Conservation (phyloP, 805 yeast species). For the Isabelozyma gotoi region DNA sequence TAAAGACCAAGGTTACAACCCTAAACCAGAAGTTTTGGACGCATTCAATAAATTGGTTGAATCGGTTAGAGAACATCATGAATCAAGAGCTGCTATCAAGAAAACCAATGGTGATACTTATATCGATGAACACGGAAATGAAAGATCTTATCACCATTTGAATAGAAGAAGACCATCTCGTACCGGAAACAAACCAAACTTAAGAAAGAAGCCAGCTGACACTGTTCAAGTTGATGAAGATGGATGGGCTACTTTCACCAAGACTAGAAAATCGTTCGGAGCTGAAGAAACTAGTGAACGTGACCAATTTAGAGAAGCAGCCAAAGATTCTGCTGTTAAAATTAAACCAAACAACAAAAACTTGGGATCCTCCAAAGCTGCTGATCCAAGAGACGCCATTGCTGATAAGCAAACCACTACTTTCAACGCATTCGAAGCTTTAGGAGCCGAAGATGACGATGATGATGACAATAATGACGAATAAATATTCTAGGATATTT, state of each 20-base stretch:
- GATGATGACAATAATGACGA: conserved; percentile 12
- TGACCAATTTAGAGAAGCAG: conserved; percentile 43
- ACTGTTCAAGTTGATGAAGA: conserved; percentile 65
- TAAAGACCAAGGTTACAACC: conserved; percentile 56
- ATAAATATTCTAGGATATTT: conserved; percentile 1
- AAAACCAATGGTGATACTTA: conserved; percentile 42
- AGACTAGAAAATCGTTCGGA: conserved; percentile 49
- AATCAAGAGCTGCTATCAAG: conserved; percentile 19
- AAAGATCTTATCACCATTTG: conserved; percentile 45
- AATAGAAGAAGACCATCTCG: conserved; percentile 65
- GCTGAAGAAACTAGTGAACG: conserved; percentile 50
- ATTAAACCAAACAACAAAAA: conserved; percentile 73
- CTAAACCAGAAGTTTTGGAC: conserved; percentile 62
- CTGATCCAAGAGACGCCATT: conserved; percentile 67
- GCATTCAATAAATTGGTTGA: conserved; percentile 68
- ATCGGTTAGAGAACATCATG: conserved; percentile 54
- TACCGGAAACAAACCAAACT: conserved; percentile 46
- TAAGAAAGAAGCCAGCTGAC: conserved; percentile 55
- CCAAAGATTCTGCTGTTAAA: conserved; percentile 49
- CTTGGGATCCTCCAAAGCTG: conserved; percentile 71
- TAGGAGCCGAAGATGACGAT: conserved; percentile 57
- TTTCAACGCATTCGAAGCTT: conserved; percentile 82
- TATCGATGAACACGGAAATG: conserved; percentile 45
- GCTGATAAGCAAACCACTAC: conserved; percentile 64
- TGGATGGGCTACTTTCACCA: conserved; percentile 74